phyloP scores from a whole-genome alignment of 1,139 yeast genomes.

The Candida sojae region DNA sequence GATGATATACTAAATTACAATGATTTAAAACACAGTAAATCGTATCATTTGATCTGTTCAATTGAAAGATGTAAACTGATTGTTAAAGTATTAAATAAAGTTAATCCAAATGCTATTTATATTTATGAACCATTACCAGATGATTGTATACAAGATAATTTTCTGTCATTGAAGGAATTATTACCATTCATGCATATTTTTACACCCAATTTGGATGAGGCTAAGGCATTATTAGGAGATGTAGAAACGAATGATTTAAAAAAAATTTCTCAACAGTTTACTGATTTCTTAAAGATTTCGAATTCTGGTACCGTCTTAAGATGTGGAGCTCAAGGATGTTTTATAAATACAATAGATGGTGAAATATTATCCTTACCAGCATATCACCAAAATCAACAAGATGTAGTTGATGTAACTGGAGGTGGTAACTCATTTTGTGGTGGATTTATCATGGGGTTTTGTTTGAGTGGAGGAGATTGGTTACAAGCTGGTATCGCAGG shows the following conservation, averaged over 20 bases:
- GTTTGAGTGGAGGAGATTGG: constrained; percentile 51
- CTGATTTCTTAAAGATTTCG: constrained; percentile 34
- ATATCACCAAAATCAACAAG: constrained; percentile 55
- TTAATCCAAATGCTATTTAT: constrained; percentile 37
- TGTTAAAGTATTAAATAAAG: constrained; percentile 30
- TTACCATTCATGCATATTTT: constrained; percentile 58
- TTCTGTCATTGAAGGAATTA: constrained; percentile 37
- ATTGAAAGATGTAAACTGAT: constrained; percentile 59
- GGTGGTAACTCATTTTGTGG: constrained; percentile 93
- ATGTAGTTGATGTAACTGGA: constrained; percentile 87
- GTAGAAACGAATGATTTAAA: constrained; percentile 21
- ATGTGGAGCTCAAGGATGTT: constrained; percentile 73
- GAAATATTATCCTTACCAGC: constrained; percentile 59
- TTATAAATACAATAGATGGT: constrained; percentile 19
- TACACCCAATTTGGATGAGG: constrained; percentile 86
- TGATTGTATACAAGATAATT: constrained; percentile 56
- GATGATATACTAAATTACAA: constrained; percentile 52
- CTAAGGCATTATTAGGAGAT: constrained; percentile 36
- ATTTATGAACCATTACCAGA: constrained; percentile 92
- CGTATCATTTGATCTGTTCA: constrained; percentile 77
- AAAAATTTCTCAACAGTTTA: constrained; percentile 43
- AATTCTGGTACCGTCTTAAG: constrained; percentile 59
- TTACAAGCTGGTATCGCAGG: constrained; percentile 64
- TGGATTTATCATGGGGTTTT: constrained; percentile 66
- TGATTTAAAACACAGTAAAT: constrained; percentile 38